A percentile compares a stretch with the other conserved stretches of the same genome.
phyloP scores from a whole-genome alignment of 148 eudicot genomes.

The Arctostaphylos glauca region DNA sequence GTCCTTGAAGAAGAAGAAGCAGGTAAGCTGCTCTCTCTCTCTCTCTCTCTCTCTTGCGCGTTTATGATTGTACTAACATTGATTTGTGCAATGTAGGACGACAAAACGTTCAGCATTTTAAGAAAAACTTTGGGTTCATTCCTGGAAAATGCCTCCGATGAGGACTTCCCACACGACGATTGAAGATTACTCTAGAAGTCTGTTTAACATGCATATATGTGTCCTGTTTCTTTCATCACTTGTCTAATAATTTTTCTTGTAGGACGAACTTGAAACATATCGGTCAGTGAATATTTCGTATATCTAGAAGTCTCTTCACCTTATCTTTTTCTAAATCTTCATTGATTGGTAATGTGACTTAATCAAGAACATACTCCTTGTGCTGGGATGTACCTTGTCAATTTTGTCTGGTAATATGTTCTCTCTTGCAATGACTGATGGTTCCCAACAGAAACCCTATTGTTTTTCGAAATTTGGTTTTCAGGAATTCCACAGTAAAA shows the following conservation, averaged over 20 bases:
- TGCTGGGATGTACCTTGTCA: neutral
- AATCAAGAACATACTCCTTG: neutral
- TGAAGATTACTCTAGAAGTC: constrained; percentile 24
- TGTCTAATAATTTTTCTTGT: neutral
- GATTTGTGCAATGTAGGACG: constrained; percentile 47
- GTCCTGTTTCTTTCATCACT: neutral
- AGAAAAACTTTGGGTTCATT: constrained; percentile 75
- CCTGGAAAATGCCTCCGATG: constrained; percentile 75
- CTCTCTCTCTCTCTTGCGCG: neutral
- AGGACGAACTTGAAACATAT: neutral
- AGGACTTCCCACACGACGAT: constrained; percentile 64
- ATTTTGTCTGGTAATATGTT: neutral
- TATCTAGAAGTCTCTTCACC: neutral
- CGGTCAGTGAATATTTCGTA: neutral
- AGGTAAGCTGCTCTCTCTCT: constrained; percentile 14
- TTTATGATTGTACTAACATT: neutral
- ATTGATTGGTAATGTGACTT: neutral
- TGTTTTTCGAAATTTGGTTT: neutral
- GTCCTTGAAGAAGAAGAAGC: constrained; percentile 32
- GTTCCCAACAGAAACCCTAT: neutral
- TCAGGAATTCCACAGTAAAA: neutral
- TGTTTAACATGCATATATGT: neutral
- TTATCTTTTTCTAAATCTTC: neutral
- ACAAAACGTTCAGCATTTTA: constrained; percentile 76
- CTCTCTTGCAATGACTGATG: neutral